Conservation (phyloP, 768 basidiomycete genomes). For the Mycena alexandri region DNA sequence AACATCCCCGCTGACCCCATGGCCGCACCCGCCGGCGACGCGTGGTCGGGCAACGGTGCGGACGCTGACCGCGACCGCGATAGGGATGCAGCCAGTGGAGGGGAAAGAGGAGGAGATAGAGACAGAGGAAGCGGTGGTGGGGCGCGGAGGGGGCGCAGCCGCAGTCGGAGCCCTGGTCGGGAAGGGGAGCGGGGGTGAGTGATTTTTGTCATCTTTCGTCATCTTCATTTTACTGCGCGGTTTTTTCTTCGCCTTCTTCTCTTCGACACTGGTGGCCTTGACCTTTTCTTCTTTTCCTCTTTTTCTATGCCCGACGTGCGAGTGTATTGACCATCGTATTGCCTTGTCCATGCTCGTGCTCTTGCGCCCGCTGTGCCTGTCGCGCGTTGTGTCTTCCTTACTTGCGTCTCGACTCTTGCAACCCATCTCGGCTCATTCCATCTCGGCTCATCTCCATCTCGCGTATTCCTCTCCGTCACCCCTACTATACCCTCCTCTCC, state of each 20-base stretch:
- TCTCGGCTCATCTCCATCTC: background rate
- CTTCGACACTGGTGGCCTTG: no score
- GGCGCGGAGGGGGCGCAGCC: constrained; percentile 68
- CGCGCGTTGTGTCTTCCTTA: background rate
- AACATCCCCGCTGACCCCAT: constrained; percentile 72
- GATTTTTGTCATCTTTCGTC: constrained; percentile 22
- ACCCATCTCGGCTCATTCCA: constrained; percentile 7
- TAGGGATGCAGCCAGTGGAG: constrained; percentile 47
- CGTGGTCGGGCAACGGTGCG: background rate
- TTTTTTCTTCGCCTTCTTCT: no score
- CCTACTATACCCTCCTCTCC: background rate
- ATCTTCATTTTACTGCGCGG: background rate
- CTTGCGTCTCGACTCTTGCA: background rate
- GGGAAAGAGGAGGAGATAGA: constrained; percentile 57
- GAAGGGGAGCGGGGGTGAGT: constrained; percentile 69
- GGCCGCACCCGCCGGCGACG: constrained; percentile 54
- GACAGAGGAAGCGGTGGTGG: background rate
- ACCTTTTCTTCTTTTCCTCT: constrained; percentile 17
- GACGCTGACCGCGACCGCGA: constrained; percentile 54
- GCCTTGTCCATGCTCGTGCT: background rate
- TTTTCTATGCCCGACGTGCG: no score
- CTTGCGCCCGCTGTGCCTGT: background rate
- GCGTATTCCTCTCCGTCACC: no score
- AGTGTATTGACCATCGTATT: constrained; percentile 20
- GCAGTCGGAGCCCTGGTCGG: constrained; percentile 82